phyloP scores from a whole-genome alignment of 139 green algal species.

The Picochlorum costavermella region DNA sequence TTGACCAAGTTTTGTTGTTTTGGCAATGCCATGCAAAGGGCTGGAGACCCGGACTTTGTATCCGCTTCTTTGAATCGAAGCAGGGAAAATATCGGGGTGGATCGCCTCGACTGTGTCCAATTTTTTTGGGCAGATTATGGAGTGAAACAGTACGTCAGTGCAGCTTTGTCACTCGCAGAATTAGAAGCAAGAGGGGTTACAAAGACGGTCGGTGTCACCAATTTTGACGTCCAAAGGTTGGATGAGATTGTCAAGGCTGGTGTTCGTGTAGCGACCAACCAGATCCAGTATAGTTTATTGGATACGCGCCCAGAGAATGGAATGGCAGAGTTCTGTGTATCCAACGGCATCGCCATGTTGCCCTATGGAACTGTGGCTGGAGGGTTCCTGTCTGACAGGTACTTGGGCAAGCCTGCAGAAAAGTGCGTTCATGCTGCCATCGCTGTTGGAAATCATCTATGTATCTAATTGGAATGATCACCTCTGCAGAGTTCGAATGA shows the following conservation, averaged over 20 bases:
- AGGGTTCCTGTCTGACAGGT: conserved; percentile 59
- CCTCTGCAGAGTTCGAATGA: not conserved
- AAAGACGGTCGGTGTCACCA: conserved; percentile 65
- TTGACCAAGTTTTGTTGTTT: conserved; percentile 83
- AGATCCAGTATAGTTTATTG: conserved; percentile 82
- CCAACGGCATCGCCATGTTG: conserved; percentile 56
- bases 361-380: conserved; percentile 76
- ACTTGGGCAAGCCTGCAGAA: conserved; percentile 16
- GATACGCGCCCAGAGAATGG: conserved; percentile 60
- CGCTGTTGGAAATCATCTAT: not conserved
- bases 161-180: conserved; percentile 53
- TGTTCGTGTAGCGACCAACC: conserved; percentile 55
- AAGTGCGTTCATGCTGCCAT: conserved; percentile 1
- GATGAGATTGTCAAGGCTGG: conserved; percentile 59
- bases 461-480: not conserved
- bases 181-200: conserved; percentile 44
- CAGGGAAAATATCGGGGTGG: conserved; percentile 27
- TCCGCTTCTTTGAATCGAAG: conserved; percentile 23
- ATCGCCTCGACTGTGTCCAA: conserved; percentile 40
- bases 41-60: not conserved
- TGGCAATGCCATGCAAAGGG: conserved; percentile 29
- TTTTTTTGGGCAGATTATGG: conserved; percentile 47
- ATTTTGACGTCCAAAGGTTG: conserved; percentile 72
- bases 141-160: conserved; percentile 47
- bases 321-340: conserved; percentile 59